Percentiles rank a stretch among this genome's conserved stretches.
Evolutionary conservation across 2,329 filamentous ascomycete genomes (phyloP).

Genomic region (Colletotrichum theobromicola): DNA sequence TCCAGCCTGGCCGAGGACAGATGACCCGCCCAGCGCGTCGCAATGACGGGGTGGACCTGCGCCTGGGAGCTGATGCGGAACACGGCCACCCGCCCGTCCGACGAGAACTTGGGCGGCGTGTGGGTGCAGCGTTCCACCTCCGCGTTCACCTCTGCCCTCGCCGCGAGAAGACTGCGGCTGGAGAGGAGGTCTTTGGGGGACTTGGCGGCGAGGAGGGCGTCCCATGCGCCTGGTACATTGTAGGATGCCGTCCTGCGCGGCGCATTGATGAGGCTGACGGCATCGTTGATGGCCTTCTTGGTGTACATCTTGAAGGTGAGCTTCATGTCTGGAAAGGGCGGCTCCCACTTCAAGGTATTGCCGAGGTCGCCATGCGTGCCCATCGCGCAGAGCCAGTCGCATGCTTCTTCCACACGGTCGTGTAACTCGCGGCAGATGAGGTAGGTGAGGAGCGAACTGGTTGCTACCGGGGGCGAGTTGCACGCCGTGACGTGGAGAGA

Average conservation of each 20-base stretch:
- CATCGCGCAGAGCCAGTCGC: slow-evolving; percentile 67
- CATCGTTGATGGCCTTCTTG: slow-evolving; percentile 67
- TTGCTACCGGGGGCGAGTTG: slow-evolving; percentile 68
- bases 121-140: slow-evolving; percentile 68
- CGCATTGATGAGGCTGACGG: slow-evolving; percentile 69
- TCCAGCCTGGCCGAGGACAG: slow-evolving; percentile 64
- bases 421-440: slow-evolving; percentile 65
- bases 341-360: slow-evolving; percentile 67
- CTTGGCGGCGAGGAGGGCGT: slow-evolving; percentile 55
- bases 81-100: slow-evolving; percentile 66
- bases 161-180: slow-evolving; percentile 54
- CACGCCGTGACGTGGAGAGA: slow-evolving; percentile 66
- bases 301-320: slow-evolving; percentile 63
- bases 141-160: slow-evolving; percentile 62
- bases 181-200: slow-evolving; percentile 56
- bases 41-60: slow-evolving; percentile 71
- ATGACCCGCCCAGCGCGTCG: slow-evolving; percentile 69
- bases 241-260: slow-evolving; percentile 66
- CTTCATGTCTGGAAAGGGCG: slow-evolving; percentile 71
- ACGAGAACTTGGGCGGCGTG: slow-evolving; percentile 66
- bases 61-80: slow-evolving; percentile 64
- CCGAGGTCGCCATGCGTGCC: slow-evolving; percentile 73
- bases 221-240: slow-evolving; percentile 66
- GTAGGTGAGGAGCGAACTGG: slow-evolving; percentile 68
- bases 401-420: slow-evolving; percentile 49